Evolutionary conservation across 345 rosid species (phyloP).

Genomic region (Brassica rapa): DNA sequence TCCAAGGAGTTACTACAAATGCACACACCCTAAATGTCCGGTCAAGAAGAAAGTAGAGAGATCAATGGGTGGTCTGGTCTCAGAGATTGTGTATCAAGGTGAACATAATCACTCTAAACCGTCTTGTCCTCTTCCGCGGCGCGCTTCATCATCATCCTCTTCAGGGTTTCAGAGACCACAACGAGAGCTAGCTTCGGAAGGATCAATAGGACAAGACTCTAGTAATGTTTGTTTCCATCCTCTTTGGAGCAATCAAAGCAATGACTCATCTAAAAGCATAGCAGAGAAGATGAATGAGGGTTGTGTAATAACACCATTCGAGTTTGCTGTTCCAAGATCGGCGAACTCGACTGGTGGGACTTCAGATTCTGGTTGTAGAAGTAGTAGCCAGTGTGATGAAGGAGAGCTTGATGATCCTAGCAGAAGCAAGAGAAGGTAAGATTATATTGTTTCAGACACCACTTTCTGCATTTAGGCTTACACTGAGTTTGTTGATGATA

Average conservation of each 20-base stretch:
- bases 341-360: constrained; percentile 44
- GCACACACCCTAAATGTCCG: constrained; percentile 88
- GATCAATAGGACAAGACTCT: constrained; percentile 42
- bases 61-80: constrained; percentile 77
- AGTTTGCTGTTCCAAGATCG: constrained; percentile 34
- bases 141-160: constrained; percentile 39
- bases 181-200: constrained; percentile 40
- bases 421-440: constrained; percentile 73
- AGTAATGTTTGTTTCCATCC: constrained; percentile 31
- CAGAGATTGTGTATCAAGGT: constrained; percentile 92
- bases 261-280: constrained; percentile 49
- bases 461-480: not conserved
- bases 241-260: constrained; percentile 51
- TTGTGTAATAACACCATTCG: constrained; percentile 32
- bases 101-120: constrained; percentile 91
- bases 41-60: constrained; percentile 97
- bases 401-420: constrained; percentile 60
- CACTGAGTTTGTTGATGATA: not conserved
- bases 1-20: constrained; percentile 94
- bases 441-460: not conserved
- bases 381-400: constrained; percentile 67
- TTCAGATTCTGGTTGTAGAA: constrained; percentile 65
- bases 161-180: constrained; percentile 51
- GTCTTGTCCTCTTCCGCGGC: constrained; percentile 66
- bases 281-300: constrained; percentile 41